Percentiles rank a stretch among this genome's conserved stretches.
Conservation (phyloP, 345 rosid species). For the Punica granatum region DNA sequence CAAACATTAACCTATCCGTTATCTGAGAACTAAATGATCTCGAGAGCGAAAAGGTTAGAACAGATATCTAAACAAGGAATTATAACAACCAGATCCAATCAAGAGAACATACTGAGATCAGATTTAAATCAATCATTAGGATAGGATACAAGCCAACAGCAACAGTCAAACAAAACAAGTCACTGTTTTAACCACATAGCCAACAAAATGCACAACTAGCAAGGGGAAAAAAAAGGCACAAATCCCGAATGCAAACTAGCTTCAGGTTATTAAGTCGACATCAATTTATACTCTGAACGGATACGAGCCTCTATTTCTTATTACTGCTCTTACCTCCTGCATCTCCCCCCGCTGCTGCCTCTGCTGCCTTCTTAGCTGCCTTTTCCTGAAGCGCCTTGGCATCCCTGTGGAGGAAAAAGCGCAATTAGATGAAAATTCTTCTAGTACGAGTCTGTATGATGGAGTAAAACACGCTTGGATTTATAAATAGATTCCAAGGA, state of each 20-base stretch:
- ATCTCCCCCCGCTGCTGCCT: slow-evolving; percentile 24
- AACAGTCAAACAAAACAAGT: not conserved
- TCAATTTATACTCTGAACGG: not conserved
- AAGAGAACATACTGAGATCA: not conserved
- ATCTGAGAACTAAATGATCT: not conserved
- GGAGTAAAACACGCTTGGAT: not conserved
- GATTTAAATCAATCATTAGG: not conserved
- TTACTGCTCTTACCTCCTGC: slow-evolving; percentile 12
- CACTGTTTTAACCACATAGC: not conserved
- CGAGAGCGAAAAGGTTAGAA: not conserved
- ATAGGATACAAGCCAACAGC: not conserved
- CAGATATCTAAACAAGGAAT: not conserved
- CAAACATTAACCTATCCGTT: too few relatives aligned
- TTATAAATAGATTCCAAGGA: not conserved
- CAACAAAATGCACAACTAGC: not conserved
- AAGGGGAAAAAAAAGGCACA: not conserved
- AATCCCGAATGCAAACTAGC: not conserved
- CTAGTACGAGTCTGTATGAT: not conserved
- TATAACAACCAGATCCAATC: not conserved
- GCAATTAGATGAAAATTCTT: not conserved
- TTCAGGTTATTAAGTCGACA: not conserved
- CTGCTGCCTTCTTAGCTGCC: slow-evolving; percentile 32
- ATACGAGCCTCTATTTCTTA: slow-evolving; percentile 10
- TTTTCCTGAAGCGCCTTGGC: slow-evolving; percentile 44
- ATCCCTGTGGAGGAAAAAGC: slow-evolving; percentile 19